Percentiles rank a stretch among this genome's conserved stretches.
These are phyloP conservation scores for Arbutus unedo DNA, from an alignment of 148 eudicot genomes.

Conservation along the genomic window DNA sequence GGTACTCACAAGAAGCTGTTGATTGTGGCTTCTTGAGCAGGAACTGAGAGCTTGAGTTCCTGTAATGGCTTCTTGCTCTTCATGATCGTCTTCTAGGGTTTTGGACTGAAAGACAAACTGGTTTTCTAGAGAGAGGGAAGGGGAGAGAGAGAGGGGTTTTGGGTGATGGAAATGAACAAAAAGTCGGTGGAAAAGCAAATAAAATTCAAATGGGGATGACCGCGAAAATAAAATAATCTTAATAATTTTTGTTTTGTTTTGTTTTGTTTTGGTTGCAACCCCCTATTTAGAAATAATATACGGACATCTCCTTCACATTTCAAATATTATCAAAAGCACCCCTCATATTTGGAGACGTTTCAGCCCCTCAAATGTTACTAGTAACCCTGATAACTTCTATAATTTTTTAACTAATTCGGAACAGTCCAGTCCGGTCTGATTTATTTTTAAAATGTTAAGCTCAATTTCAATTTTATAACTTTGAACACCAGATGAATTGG, in stretches of 20 bases:
- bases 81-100: constrained; percentile 43
- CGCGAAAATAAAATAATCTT: constrained; percentile 24
- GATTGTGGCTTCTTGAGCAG: constrained; percentile 69
- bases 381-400: too few species aligned
- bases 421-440: too few species aligned
- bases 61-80: constrained; percentile 74
- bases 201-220: constrained; percentile 38
- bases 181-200: neutral
- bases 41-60: constrained; percentile 90
- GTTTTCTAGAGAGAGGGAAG: constrained; percentile 17
- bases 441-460: too few species aligned
- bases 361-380: too few species aligned
- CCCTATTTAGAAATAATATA: neutral
- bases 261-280: neutral
- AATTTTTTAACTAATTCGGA: too few species aligned
- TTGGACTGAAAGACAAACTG: neutral
- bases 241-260: too few species aligned
- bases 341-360: neutral
- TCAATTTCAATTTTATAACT: too few species aligned
- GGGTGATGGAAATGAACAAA: constrained; percentile 4
- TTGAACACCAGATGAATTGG: too few species aligned
- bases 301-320: neutral
- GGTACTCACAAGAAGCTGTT: constrained; percentile 63
- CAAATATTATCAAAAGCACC: neutral
- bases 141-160: neutral